Evolutionary conservation across 106 monocot species (phyloP), one percentile per base, ranked within the genome.

Genomic region (Dioscorea zingiberensis): DNA sequence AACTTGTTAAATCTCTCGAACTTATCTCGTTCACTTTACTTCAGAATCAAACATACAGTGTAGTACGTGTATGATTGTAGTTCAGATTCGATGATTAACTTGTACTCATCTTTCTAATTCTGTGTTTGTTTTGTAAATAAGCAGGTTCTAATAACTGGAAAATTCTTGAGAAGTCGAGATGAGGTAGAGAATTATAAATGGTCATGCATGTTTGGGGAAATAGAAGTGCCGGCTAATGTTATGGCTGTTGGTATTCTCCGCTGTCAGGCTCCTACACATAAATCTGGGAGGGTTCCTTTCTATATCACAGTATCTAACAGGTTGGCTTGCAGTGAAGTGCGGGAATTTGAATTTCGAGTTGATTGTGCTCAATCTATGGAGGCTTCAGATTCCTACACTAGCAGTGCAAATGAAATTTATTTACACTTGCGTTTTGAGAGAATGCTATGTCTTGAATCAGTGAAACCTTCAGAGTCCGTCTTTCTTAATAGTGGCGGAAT

Each of bases 141-240:
- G 25, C 64, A 80, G 80, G 74, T 80, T 55, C 65, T 69, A 25
- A 73, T 97, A 32, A 86, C 70, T 27, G 91, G 97, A 53, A 84
- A 68, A 25, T 97, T 97, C 77, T 77, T 97, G 81, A 84, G 63
- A 70, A 73, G 74, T 55, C 78, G 79, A 68, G 68, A 75, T 67
- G 79, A 89, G 30, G 63, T 78, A n/a, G 68, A 80, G 16, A 88
- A 81, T 18, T 84, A 69, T 55, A 74, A 74, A 25, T 92, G 91
- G 97, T 97, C 97, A 19, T 97, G 97, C 47, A 97, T 97, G 97
- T 97, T 97, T 83, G 97, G 97, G 19, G 88, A 92, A 77, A 68
- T 79, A 64, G 91, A 97, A 85, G 97, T 97, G 55, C 84, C 83
- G 44, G 97, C 88, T 56, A 69, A 88, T 45, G 64, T 97, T 72